Base-by-base conservation (phyloP, 2,329 filamentous ascomycete species). In the Pyrenochaeta sp. region DNA sequence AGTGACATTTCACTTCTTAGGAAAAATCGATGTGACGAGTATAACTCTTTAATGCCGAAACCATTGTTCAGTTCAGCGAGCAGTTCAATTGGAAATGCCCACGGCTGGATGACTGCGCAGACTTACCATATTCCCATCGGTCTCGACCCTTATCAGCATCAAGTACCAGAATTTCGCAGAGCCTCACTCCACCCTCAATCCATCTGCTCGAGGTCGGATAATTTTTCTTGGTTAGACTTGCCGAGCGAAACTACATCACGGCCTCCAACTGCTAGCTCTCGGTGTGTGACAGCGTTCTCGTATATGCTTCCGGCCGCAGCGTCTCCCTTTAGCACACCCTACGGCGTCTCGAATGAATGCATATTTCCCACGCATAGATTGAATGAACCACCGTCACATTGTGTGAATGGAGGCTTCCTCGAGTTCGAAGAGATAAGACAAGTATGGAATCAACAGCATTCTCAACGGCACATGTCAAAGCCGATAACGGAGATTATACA, bases 251-350 rank as follows among this genome's bases (percentile, higher is more conserved):
- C 23, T 27, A 9, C 4, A 9, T 27, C 9, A 9, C 23, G 9
- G 23, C 23, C 23, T 27, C 23, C 23, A 27, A 9, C 4, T 27
- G 23, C 4, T 4, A 27, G 9, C 9, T 9, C 23, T 9, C 23
- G 14, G 9, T 17, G n/a, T 3, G n/a, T 7, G 12, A 17, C 33
- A 2, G 17, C 83, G 0, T 83, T 81, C 44, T 84, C 81, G 44
- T 85, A 82, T 59, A 84, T 83, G 30, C 83, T 80, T 33, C 79
- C 81, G n/a, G 94, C 83, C 0, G 88, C 87, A 53, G 86, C 81
- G 81, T 88, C 91, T 1, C 90, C 85, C 37, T 79, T 79, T 2
- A 92, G 92, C 79, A 92, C 96, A 0, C 90, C 90, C 1, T 33
- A 51, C 43, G 47, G 36, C 6, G 31, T 42, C 17, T 15, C 41